Evolutionary conservation across 2,329 filamentous ascomycete species (phyloP), one percentile per base, ranked within the genome.

Genomic region (Falciphora oryzae): DNA sequence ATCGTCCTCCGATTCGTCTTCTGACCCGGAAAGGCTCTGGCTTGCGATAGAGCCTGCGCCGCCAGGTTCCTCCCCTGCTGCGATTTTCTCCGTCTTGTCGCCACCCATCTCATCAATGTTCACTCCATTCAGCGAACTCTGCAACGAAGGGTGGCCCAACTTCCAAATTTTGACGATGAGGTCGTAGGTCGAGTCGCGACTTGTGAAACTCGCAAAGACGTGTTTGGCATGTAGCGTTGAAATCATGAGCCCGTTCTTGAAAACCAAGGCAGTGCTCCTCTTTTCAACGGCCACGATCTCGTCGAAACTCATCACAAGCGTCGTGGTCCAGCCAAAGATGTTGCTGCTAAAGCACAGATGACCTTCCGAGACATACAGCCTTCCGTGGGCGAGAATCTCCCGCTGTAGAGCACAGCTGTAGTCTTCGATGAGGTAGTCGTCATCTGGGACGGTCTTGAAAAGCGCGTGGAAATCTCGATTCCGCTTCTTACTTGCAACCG

Each of bases 341-440:
- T 99, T 99, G 80, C 95, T 98, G 72, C 93, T 97, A 77, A 99
- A 99, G 80, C 95, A 99, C 60, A 99, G 87, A 74, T 99, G 94
- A 14, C 94, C 93, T 78, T 99, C 95, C 0, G 95, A 98, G 57
- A 99, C 92, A 73, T 99, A 99, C 18, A 99, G 83, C 57, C 95
- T 86, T 7, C 95, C 95, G 70, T 97, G 95, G 8, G 96, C 87
- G 50, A 99, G 85, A 66, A 99, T 99, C 73, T 99, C 96, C 69
- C 93, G 88, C 76, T 99, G 95, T 25, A 99, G 77, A 4, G 95
- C 95, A 74, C 95, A 97, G 75, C 95, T 97, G 76, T 98, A 99
- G 75, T 99, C 95, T 74, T 99, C 95, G 69, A 99, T 98, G 31
- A 99, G 83, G 73, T 97, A 97, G 75, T 99, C 95, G 72, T 99